These are phyloP conservation scores for Nakazawaea ernobii DNA, from an alignment of 805 yeast genomes.

Conservation along the genomic window DNA sequence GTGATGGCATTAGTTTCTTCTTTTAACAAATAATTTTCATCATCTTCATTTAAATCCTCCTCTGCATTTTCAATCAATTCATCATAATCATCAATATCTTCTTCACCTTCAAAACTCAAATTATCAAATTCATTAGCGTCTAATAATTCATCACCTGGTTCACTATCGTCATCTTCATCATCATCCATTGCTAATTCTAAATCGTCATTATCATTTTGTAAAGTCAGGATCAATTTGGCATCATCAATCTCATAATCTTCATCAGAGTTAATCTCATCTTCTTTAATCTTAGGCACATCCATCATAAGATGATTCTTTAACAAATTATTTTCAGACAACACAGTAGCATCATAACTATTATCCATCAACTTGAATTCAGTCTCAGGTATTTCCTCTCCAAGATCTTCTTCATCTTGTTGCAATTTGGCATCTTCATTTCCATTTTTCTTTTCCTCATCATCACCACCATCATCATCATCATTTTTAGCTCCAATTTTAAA, in stretches of 20 bases:
- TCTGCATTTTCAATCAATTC: slow-evolving; percentile 42
- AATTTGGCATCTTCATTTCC: not conserved
- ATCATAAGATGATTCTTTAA: slow-evolving; percentile 25
- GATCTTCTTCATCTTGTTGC: slow-evolving; percentile 46
- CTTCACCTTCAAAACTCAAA: slow-evolving; percentile 40
- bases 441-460: slow-evolving; percentile 2
- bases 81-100: slow-evolving; percentile 34
- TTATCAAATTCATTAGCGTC: slow-evolving; percentile 12
- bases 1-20: slow-evolving; percentile 39
- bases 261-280: slow-evolving; percentile 41
- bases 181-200: slow-evolving; percentile 30
- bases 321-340: slow-evolving; percentile 21
- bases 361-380: slow-evolving; percentile 36
- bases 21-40: slow-evolving; percentile 28
- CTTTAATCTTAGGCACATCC: slow-evolving; percentile 48
- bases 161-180: slow-evolving; percentile 21
- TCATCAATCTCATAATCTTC: slow-evolving; percentile 60
- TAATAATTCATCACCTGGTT: slow-evolving; percentile 11
- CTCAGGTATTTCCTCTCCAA: slow-evolving; percentile 50
- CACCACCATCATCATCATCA: slow-evolving; percentile 9
- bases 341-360: slow-evolving; percentile 38
- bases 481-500: slow-evolving; percentile 16
- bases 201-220: slow-evolving; percentile 32
- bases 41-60: slow-evolving; percentile 32
- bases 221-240: slow-evolving; percentile 35